phyloP scores from a whole-genome alignment of 306 rosid genomes.

The Malus fusca region DNA sequence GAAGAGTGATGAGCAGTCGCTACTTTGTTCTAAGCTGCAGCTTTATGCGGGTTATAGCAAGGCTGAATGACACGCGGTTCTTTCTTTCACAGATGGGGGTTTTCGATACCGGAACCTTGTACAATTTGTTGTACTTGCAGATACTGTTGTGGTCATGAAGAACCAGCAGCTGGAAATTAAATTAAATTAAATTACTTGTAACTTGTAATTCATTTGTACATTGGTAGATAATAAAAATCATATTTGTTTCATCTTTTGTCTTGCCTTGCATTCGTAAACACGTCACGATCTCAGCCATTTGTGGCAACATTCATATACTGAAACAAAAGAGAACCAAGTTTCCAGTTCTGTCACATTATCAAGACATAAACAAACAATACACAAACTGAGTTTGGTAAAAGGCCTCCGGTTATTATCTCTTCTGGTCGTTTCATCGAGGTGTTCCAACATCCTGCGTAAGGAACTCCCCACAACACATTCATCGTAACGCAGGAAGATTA shows the following conservation, averaged over 20 bases:
- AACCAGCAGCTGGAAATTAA: background rate
- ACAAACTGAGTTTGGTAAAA: background rate
- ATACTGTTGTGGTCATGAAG: slow-evolving; percentile 3
- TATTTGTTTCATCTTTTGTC: background rate
- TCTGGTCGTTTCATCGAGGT: background rate
- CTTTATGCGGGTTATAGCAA: background rate
- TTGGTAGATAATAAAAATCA: slow-evolving; percentile 1
- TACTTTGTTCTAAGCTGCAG: background rate
- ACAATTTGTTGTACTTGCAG: background rate
- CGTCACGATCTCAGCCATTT: background rate
- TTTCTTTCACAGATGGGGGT: background rate
- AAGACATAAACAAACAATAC: background rate
- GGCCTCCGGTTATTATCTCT: background rate
- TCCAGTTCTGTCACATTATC: background rate
- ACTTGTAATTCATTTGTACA: slow-evolving; percentile 3
- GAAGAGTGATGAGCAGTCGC: background rate
- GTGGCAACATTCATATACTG: no score
- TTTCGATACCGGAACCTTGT: background rate
- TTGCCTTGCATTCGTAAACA: background rate
- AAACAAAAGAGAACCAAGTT: background rate
- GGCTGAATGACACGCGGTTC: background rate
- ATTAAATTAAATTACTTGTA: background rate
- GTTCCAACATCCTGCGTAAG: background rate
- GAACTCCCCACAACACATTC: background rate
- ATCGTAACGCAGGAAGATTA: background rate